These are phyloP conservation scores for Gossypioides kirkii DNA, from an alignment of 345 rosid species.

Conservation along the genomic window DNA sequence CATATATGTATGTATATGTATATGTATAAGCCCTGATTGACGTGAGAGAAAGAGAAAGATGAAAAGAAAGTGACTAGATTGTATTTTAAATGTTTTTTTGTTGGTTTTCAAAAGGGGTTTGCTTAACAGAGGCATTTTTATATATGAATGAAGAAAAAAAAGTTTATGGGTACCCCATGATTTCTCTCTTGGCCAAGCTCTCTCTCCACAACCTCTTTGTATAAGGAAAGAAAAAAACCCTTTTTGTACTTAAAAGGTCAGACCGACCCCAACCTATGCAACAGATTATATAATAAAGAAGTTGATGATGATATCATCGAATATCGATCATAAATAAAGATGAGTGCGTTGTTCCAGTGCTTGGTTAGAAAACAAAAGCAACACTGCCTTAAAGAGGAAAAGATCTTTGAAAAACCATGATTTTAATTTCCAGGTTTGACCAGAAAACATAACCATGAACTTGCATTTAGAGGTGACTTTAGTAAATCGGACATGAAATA, in stretches of 20 bases:
- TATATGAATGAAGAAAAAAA: constrained; percentile 17
- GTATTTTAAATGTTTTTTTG: background rate
- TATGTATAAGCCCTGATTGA: background rate
- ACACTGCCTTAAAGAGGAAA: constrained; percentile 2
- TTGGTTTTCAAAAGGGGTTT: background rate
- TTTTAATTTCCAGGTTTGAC: background rate
- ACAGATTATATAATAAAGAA: background rate
- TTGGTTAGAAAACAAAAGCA: constrained; percentile 25
- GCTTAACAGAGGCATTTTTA: constrained; percentile 9
- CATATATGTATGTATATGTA: background rate
- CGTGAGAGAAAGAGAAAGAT: constrained; percentile 13
- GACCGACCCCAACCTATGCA: constrained; percentile 20
- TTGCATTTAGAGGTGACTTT: constrained; percentile 3
- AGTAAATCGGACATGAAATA: constrained; percentile 5
- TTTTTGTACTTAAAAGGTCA: constrained; percentile 22
- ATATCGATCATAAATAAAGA: background rate
- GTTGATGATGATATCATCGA: background rate
- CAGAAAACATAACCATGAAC: background rate
- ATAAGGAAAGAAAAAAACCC: constrained; percentile 25
- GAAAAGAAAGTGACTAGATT: constrained; percentile 50
- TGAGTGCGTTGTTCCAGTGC: constrained; percentile 4
- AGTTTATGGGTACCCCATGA: background rate
- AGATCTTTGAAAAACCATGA: background rate
- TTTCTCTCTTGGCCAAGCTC: constrained; percentile 3
- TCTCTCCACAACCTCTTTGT: constrained; percentile 15